Conservation (phyloP, 2,329 filamentous ascomycete species). For the Taxawa tesnikishii region DNA sequence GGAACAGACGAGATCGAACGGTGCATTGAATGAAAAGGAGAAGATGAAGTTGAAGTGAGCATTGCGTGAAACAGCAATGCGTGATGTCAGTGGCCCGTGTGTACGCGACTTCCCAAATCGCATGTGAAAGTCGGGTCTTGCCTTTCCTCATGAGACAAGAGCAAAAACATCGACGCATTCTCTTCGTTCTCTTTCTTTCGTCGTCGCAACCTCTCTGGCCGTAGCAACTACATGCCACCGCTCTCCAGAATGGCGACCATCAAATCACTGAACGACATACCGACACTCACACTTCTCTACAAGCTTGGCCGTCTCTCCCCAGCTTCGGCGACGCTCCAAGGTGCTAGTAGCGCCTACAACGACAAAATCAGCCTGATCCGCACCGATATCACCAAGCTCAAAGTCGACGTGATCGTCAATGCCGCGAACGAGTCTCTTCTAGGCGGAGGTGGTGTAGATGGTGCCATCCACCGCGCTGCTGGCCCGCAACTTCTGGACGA, state of each 20-base stretch:
- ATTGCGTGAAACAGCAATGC: no score
- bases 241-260: conserved; percentile 10
- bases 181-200: no score
- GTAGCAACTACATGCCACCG: no score
- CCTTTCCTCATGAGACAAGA: no score
- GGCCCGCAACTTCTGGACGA: conserved; percentile 56
- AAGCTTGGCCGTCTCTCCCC: conserved; percentile 36
- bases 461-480: conserved; percentile 70
- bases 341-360: conserved; percentile 47
- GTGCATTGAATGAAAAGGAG: no score
- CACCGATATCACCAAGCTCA: conserved; percentile 70
- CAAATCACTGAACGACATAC: conserved; percentile 43
- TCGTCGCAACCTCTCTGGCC: no score
- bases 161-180: no score
- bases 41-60: no score
- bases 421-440: conserved; percentile 70
- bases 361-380: conserved; percentile 56
- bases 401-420: conserved; percentile 79
- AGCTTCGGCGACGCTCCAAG: conserved; percentile 15
- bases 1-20: no score
- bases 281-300: conserved; percentile 55
- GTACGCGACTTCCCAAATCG: no score
- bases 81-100: no score
- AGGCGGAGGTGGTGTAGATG: conserved; percentile 75
- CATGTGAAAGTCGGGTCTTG: no score